Evolutionary conservation across 495 filamentous ascomycete genomes (phyloP), one percentile per base, ranked within the genome.

Genomic region (Aspergillus cavernicola): DNA sequence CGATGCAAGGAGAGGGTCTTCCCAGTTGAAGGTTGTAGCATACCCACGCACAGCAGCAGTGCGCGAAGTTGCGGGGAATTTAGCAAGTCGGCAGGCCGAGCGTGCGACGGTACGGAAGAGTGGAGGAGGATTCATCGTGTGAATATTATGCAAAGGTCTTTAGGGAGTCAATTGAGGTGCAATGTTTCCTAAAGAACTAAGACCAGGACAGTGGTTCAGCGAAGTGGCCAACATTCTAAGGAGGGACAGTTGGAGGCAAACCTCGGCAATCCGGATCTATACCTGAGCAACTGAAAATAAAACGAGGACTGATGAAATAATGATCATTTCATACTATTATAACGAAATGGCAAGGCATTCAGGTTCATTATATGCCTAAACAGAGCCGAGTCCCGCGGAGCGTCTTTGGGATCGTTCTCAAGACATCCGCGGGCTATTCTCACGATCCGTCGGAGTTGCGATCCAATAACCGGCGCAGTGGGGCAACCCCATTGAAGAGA

Each of bases 1-100:
- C 54, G 81, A 83, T 10, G 87, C 78, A 23, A 73, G 79, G 31
- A 97, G 76, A 11, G 93, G 93, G 66, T 98, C 95, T 64, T 95
- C 80, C 95, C 93, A 98, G 67, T 92, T 82, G 69, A 97, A 97
- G 12, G 74, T 64, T 32, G 76, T 80, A 28, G 80, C 72, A 50
- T 80, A 81, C 16, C 70, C 73, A 70, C 57, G 66, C 58, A 39
- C 47, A 10, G 52, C 47, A 13, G 37, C 15, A 20, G 9, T 32
- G 32, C 43, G 54, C 37, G 56, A 50, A 24, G 41, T 31, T 47
- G 37, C 45, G 41, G 44, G 33, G 22, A 50, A 12, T 40, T 26
- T 55, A 18, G 18, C 13, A 7, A 53, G 37, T 51, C 52, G 58
- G 40, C 31, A 50, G 23, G 58, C 57, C 24, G 68, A 66, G 56